Percentiles rank a stretch among this genome's conserved stretches.
These are phyloP conservation scores for Puccinia polysora DNA, from an alignment of 1,284 basidiomycete genomes.

Conservation along the genomic window DNA sequence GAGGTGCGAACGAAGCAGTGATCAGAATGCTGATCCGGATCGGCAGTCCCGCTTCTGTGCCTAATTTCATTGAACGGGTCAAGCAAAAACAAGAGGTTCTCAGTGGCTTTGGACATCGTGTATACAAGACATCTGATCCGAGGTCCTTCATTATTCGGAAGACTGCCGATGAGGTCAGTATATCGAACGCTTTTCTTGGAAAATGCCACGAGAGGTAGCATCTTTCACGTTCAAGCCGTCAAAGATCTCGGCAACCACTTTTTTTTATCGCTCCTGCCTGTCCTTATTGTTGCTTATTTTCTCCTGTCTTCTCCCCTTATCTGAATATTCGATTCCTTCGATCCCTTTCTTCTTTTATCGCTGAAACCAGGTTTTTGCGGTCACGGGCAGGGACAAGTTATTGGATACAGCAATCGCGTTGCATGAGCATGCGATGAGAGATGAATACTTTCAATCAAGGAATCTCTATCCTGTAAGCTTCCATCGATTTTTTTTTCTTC, in stretches of 20 bases:
- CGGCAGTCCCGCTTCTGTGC: constrained; percentile 71
- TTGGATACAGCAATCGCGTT: constrained; percentile 79
- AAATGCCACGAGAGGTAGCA: neutral
- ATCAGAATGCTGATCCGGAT: constrained; percentile 83
- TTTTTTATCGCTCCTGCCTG: neutral
- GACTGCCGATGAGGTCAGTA: constrained; percentile 70
- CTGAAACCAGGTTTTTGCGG: constrained; percentile 41
- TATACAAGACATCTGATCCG: constrained; percentile 62
- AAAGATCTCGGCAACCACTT: constrained; percentile 55
- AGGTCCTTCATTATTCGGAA: constrained; percentile 79
- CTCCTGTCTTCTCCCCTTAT: neutral
- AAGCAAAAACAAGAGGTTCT: constrained; percentile 77
- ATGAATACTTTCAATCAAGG: constrained; percentile 74
- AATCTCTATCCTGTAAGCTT: constrained; percentile 49
- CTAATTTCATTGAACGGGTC: constrained; percentile 73
- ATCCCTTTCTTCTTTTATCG: constrained; percentile 52
- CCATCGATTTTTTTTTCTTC: neutral
- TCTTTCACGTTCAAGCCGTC: constrained; percentile 34
- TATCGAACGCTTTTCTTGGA: neutral
- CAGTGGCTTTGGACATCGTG: constrained; percentile 75
- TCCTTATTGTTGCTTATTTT: neutral
- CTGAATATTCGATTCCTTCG: constrained; percentile 29
- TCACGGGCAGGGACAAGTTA: constrained; percentile 71
- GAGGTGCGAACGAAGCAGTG: constrained; percentile 52
- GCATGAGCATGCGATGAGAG: constrained; percentile 78